Percentiles rank a stretch among this genome's conserved stretches.
Conservation (phyloP, 2,329 filamentous ascomycete genomes). For the Aspergillus neoniger region DNA sequence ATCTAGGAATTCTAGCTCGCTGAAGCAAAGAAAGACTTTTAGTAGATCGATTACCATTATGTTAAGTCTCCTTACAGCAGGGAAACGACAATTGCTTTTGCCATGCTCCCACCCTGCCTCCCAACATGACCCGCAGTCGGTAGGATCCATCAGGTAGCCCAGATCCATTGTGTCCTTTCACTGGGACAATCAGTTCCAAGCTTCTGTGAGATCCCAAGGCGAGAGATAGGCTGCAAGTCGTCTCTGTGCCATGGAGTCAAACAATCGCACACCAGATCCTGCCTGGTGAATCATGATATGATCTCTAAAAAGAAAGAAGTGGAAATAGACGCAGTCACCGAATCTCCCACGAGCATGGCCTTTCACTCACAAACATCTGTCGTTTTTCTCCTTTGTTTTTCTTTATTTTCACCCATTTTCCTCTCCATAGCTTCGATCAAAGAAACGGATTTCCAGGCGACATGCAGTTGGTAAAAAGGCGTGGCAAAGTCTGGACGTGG, state of each 20-base stretch:
- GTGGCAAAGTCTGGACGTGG: too few relatives aligned
- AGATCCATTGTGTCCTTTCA: not conserved
- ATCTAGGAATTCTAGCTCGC: not conserved
- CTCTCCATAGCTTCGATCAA: too few relatives aligned
- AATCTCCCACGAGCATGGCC: not conserved
- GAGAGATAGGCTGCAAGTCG: not conserved
- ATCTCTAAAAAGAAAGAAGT: not conserved
- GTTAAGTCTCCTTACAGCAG: not conserved
- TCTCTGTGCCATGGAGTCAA: not conserved
- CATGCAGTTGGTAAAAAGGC: not conserved
- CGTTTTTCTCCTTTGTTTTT: too few relatives aligned
- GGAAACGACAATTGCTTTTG: constrained; percentile 5
- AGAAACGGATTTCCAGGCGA: not conserved
- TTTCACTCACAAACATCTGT: not conserved
- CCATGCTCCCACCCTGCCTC: constrained; percentile 4
- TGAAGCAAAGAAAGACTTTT: not conserved
- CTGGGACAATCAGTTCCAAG: not conserved
- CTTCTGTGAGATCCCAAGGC: not conserved
- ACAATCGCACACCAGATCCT: not conserved
- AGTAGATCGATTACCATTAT: not conserved
- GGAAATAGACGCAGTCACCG: not conserved
- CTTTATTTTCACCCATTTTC: too few relatives aligned
- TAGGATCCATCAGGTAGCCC: not conserved
- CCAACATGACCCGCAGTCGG: constrained; percentile 9
- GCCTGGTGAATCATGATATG: not conserved